Evolutionary conservation across 2,329 filamentous ascomycete species (phyloP).

Genomic region (Ophiostoma fasciatum): DNA sequence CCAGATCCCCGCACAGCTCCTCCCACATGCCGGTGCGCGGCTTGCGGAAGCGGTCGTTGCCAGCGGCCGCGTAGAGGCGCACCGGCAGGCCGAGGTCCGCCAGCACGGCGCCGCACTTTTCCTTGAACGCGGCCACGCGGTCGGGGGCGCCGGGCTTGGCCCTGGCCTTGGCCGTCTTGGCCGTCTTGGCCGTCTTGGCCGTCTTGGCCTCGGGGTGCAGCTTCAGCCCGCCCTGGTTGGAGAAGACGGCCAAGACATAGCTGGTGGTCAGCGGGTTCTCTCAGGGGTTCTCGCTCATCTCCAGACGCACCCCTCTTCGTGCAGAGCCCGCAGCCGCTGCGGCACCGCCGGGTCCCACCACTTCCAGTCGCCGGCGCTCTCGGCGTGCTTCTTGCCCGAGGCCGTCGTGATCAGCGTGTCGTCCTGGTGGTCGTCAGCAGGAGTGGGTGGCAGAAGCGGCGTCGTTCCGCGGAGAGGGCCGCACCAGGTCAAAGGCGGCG

Average conservation of each 20-base stretch:
- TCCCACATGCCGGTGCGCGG: slow-evolving; percentile 83
- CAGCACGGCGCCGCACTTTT: slow-evolving; percentile 58
- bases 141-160: slow-evolving; percentile 48
- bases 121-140: slow-evolving; percentile 66
- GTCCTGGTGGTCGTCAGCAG: no score
- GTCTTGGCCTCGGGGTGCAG: slow-evolving; percentile 44
- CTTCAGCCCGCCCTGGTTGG: slow-evolving; percentile 76
- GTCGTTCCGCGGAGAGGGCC: no score
- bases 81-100: slow-evolving; percentile 59
- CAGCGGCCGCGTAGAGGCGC: slow-evolving; percentile 74
- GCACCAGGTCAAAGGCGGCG: no score
- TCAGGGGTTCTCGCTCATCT: no score
- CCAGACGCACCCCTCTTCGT: slow-evolving; percentile 47
- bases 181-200: background rate
- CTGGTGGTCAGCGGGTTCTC: no score
- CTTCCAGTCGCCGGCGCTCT: slow-evolving; percentile 68
- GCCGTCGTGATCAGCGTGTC: slow-evolving; percentile 71
- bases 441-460: no score
- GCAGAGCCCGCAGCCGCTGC: slow-evolving; percentile 47
- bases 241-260: slow-evolving; percentile 65
- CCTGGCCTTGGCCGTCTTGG: slow-evolving; percentile 40
- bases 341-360: slow-evolving; percentile 79
- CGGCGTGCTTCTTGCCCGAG: slow-evolving; percentile 66
- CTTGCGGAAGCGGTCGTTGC: slow-evolving; percentile 70
- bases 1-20: slow-evolving; percentile 42